Evolutionary conservation across 73 alveolate species (phyloP), one percentile per base, ranked within the genome.

Genomic region (Paramecium tetraurelia): DNA sequence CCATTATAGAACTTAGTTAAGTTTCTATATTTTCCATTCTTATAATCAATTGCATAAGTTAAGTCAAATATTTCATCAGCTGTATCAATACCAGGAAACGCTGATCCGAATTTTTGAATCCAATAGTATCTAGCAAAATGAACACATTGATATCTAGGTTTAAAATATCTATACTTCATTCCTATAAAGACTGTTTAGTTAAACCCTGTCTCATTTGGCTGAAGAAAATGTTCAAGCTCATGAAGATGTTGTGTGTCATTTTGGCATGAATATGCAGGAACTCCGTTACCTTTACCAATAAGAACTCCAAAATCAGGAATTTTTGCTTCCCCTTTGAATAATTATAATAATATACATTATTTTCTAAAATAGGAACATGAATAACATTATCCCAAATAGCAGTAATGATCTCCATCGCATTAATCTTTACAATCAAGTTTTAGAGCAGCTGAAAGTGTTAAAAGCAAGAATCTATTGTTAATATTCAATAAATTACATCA

Each of bases 401-500:
- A 77, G 36, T 31, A 77, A 41, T 38, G 71, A 77, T 77, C 89
- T 38, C 89, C 89, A 41, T 77, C 89, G 9, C 59, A 48, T 48
- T 14, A 14, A 5, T 12, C 8, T 48, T 48, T 48, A 48, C 59
- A 48, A 48, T 48, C 59, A n/a, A 48, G 59, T 14, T 7, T 48
- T 3, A 48, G 59, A 12, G 59, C 59, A 12, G 59, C 20, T 48
- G 59, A 12, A 16, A 48, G 59, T 12, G 20, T 48, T 48, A 48
- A 48, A 48, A 48, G 59, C 59, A 48, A n/a, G 59, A 48, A 48
- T 48, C 59, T 48, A 48, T 14, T 48, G 5, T 8, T 48, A 16
- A 48, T 48, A 48, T 22, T 14, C 22, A n/a, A 48, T 48, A 16
- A 48, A 48, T 48, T 48, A 48, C 59, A 48, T 48, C 59, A 48